Evolutionary conservation across 2,329 filamentous ascomycete species (phyloP).

Genomic region (Trichoderma lentiforme): DNA sequence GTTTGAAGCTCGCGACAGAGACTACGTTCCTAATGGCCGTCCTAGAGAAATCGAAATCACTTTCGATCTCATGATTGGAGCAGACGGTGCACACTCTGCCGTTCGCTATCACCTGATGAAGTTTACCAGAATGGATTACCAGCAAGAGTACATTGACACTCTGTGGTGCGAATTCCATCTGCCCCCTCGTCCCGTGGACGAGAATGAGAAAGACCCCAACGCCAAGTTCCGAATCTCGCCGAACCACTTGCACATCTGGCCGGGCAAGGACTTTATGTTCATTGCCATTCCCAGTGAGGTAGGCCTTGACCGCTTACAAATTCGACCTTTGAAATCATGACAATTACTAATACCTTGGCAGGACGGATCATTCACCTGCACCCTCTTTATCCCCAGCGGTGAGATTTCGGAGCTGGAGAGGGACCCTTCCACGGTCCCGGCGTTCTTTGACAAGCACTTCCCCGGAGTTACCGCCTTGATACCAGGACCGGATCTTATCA

Average conservation of each 20-base stretch:
- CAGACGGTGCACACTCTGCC: constrained; percentile 91
- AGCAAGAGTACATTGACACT: constrained; percentile 93
- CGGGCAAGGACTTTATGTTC: constrained; percentile 92
- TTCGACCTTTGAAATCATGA: not conserved
- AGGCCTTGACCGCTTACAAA: constrained; percentile 27
- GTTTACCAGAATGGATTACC: constrained; percentile 82
- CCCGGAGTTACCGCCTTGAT: constrained; percentile 79
- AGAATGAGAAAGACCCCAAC: constrained; percentile 28
- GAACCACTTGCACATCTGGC: constrained; percentile 97
- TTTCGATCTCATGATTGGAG: constrained; percentile 94
- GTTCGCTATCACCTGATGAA: constrained; percentile 96
- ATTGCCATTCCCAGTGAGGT: constrained; percentile 82
- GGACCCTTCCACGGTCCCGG: constrained; percentile 55
- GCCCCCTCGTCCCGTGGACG: constrained; percentile 43
- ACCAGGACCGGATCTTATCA: constrained; percentile 60
- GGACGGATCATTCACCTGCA: constrained; percentile 92
- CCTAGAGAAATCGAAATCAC: constrained; percentile 70
- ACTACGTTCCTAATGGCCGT: constrained; percentile 39
- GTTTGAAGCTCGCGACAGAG: constrained; percentile 63
- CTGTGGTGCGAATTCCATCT: constrained; percentile 97
- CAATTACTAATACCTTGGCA: constrained; percentile 31
- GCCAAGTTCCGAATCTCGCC: constrained; percentile 75
- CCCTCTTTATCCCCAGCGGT: constrained; percentile 76
- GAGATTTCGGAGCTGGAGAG: constrained; percentile 67
- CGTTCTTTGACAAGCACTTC: constrained; percentile 80